A percentile compares a stretch with the other conserved stretches of the same genome.
Conservation (phyloP, 148 eudicot genomes). For the Rhododendron ferrugineum region DNA sequence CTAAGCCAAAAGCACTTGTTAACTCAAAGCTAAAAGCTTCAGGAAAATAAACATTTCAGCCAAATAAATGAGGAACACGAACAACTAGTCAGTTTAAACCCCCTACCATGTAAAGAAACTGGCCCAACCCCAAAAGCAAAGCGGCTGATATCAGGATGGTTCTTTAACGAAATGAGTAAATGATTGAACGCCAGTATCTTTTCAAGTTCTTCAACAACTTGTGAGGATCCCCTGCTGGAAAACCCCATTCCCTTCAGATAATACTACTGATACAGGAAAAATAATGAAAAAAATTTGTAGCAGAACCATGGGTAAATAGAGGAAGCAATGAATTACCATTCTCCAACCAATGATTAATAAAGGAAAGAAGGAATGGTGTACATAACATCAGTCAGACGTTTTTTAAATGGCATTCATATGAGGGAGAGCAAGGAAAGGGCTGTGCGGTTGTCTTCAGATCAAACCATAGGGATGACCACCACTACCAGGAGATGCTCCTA, state of each 20-base stretch:
- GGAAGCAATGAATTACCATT: not conserved
- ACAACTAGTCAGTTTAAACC: not conserved
- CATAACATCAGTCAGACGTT: not conserved
- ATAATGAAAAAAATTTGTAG: not conserved
- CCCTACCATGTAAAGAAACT: constrained; percentile 65
- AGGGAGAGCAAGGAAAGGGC: not conserved
- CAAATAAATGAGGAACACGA: constrained; percentile 11
- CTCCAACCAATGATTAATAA: not conserved
- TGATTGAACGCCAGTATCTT: constrained; percentile 61
- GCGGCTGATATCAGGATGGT: constrained; percentile 68
- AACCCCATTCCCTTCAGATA: constrained; percentile 9
- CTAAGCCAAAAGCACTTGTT: constrained; percentile 29
- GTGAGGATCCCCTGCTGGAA: constrained; percentile 49
- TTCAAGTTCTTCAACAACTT: constrained; percentile 68
- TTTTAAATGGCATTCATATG: not conserved
- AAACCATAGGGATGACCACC: not conserved
- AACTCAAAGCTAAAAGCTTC: constrained; percentile 6
- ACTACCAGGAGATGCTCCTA: not conserved
- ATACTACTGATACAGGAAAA: constrained; percentile 3
- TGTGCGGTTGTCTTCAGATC: not conserved
- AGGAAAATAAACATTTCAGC: not conserved
- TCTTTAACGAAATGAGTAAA: constrained; percentile 52
- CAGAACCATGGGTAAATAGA: not conserved
- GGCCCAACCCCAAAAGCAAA: constrained; percentile 86
- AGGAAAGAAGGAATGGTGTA: not conserved